phyloP scores from a whole-genome alignment of 2,329 filamentous ascomycete genomes.

The Emmonsiellopsis sp. region DNA sequence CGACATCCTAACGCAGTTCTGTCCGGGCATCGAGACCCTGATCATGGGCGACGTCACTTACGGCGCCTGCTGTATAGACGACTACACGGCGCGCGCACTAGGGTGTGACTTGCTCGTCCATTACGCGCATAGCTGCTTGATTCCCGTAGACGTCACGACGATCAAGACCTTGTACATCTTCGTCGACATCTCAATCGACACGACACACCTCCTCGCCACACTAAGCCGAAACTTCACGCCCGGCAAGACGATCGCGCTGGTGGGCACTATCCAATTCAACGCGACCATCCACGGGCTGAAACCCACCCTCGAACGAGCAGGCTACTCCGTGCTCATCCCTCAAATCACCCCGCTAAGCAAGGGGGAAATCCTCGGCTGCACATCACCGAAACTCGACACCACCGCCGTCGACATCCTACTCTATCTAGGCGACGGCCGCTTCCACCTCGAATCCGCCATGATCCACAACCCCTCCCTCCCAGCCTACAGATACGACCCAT shows the following conservation, averaged over 20 bases:
- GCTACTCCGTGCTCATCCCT: conserved; percentile 76
- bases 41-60: conserved; percentile 99
- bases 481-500: conserved; percentile 94
- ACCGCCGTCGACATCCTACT: conserved; percentile 65
- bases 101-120: conserved; percentile 92
- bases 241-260: conserved; percentile 80
- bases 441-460: conserved; percentile 97
- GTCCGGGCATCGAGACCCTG: conserved; percentile 77
- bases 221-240: conserved; percentile 78
- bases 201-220: conserved; percentile 73
- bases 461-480: conserved; percentile 90
- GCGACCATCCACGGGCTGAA: conserved; percentile 84
- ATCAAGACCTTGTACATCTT: conserved; percentile 98
- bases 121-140: conserved; percentile 93
- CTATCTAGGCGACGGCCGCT: conserved; percentile 85
- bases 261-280: conserved; percentile 98
- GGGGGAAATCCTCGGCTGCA: conserved; percentile 96
- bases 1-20: conserved; percentile 91
- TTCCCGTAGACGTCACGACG: conserved; percentile 90
- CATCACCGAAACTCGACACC: conserved; percentile 63
- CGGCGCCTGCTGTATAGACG: conserved; percentile 96
- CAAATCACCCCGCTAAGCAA: conserved; percentile 90
- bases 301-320: conserved; percentile 66
- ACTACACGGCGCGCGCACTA: conserved; percentile 88
- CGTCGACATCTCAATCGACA: conserved; percentile 94